Conservation (phyloP, 352 stramenopile species). For the Phytophthora meadii region DNA sequence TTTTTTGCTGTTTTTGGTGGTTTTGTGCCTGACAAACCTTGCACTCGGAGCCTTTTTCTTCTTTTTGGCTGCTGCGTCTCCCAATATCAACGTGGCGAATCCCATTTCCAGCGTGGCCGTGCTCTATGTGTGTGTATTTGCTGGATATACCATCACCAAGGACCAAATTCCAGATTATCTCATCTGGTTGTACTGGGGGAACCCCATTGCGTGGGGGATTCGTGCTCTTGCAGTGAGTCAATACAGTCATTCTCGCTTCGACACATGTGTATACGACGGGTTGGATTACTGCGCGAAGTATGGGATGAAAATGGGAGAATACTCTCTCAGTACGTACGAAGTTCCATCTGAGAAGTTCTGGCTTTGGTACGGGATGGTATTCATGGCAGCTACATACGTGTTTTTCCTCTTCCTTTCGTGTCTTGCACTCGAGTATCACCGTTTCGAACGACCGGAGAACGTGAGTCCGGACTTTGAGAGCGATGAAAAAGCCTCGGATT, state of each 20-base stretch:
- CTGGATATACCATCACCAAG: slow-evolving; percentile 41
- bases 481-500: background rate
- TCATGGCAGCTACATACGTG: slow-evolving; percentile 26
- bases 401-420: slow-evolving; percentile 23
- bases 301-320: slow-evolving; percentile 20
- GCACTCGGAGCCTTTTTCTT: slow-evolving; percentile 39
- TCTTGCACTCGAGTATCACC: slow-evolving; percentile 13
- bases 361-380: slow-evolving; percentile 33
- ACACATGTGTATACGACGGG: slow-evolving; percentile 3
- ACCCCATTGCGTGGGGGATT: slow-evolving; percentile 47
- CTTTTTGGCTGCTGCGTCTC: slow-evolving; percentile 25
- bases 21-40: slow-evolving; percentile 15
- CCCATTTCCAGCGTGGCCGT: slow-evolving; percentile 41
- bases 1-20: slow-evolving; percentile 37
- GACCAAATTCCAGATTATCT: slow-evolving; percentile 36
- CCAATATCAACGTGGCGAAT: slow-evolving; percentile 44
- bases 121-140: slow-evolving; percentile 36
- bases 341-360: slow-evolving; percentile 37
- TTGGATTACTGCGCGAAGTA: slow-evolving; percentile 38
- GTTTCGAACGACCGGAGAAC: slow-evolving; percentile 23
- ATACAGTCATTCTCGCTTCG: slow-evolving; percentile 4
- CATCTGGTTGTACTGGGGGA: slow-evolving; percentile 53
- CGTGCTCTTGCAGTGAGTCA: slow-evolving; percentile 20
- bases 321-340: slow-evolving; percentile 30
- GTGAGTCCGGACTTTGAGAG: slow-evolving; percentile 4